phyloP scores from a whole-genome alignment of 257 asterid species.

The Orobanche coerulescens region DNA sequence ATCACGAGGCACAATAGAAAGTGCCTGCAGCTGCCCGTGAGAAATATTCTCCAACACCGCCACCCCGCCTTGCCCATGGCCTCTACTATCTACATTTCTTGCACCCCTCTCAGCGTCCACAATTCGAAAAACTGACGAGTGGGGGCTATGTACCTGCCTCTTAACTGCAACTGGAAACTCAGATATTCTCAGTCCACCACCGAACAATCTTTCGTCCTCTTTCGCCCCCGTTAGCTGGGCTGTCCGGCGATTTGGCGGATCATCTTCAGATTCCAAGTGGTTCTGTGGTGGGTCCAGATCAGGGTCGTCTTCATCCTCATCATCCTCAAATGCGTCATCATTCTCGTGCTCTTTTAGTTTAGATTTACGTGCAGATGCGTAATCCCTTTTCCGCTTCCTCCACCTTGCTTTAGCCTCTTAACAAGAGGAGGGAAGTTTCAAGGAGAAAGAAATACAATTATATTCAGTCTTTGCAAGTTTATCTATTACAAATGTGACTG shows the following conservation, averaged over 20 bases:
- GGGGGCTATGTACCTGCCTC: conserved; percentile 65
- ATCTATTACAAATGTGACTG: not conserved
- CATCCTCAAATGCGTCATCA: conserved; percentile 71
- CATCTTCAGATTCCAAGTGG: conserved; percentile 41
- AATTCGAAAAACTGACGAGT: conserved; percentile 56
- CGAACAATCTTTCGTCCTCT: conserved; percentile 55
- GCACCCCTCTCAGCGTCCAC: conserved; percentile 67
- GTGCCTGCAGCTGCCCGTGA: conserved; percentile 82
- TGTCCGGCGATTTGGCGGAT: conserved; percentile 33
- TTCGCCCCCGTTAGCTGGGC: conserved; percentile 30
- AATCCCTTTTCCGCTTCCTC: conserved; percentile 92
- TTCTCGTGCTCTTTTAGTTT: conserved; percentile 52
- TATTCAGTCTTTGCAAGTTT: not conserved
- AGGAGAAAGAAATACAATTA: not conserved
- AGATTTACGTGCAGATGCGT: conserved; percentile 48
- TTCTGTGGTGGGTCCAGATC: conserved; percentile 54
- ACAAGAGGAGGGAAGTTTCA: not conserved
- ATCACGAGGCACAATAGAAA: conserved; percentile 68
- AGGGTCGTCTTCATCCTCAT: conserved; percentile 70
- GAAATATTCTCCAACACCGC: conserved; percentile 74
- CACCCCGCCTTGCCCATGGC: conserved; percentile 41
- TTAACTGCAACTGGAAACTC: conserved; percentile 67
- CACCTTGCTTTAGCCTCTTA: conserved; percentile 74
- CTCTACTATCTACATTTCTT: conserved; percentile 44
- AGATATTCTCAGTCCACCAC: conserved; percentile 43